Conservation (phyloP, 2,329 filamentous ascomycete genomes). For the Catunica adiposa region DNA sequence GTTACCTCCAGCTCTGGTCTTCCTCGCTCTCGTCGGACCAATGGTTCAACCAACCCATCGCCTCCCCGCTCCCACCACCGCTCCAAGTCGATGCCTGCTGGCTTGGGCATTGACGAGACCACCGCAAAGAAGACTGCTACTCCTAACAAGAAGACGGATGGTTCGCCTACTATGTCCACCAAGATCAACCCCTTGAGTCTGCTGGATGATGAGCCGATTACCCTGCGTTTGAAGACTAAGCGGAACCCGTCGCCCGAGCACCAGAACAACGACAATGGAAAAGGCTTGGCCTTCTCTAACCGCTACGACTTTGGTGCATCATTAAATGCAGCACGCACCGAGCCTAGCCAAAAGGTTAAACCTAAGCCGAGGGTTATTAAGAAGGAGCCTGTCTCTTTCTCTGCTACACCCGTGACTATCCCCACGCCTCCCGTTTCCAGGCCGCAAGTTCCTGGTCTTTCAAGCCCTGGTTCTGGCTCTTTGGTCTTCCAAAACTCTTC, state of each 20-base stretch:
- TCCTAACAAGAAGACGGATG: background rate
- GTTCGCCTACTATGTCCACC: background rate
- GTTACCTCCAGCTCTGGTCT: slow-evolving; percentile 28
- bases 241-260: slow-evolving; percentile 27
- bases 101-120: slow-evolving; percentile 40
- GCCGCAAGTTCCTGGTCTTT: slow-evolving; percentile 19
- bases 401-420: slow-evolving; percentile 10
- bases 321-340: slow-evolving; percentile 60
- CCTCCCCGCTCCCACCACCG: slow-evolving; percentile 21
- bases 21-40: slow-evolving; percentile 44
- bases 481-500: slow-evolving; percentile 61
- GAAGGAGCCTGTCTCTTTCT: background rate
- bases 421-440: slow-evolving; percentile 5
- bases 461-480: slow-evolving; percentile 34
- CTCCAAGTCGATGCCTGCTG: slow-evolving; percentile 38
- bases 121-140: background rate
- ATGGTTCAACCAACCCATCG: slow-evolving; percentile 16
- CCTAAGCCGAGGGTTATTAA: slow-evolving; percentile 39
- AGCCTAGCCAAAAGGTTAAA: slow-evolving; percentile 19
- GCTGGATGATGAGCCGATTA: slow-evolving; percentile 40
- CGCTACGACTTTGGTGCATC: slow-evolving; percentile 96
- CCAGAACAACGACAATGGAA: slow-evolving; percentile 9
- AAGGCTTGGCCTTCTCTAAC: slow-evolving; percentile 53
- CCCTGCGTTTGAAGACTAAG: slow-evolving; percentile 55
- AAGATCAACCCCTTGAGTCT: slow-evolving; percentile 21